Conservation (phyloP, 2,329 filamentous ascomycete species). For the Geosmithia morbida region DNA sequence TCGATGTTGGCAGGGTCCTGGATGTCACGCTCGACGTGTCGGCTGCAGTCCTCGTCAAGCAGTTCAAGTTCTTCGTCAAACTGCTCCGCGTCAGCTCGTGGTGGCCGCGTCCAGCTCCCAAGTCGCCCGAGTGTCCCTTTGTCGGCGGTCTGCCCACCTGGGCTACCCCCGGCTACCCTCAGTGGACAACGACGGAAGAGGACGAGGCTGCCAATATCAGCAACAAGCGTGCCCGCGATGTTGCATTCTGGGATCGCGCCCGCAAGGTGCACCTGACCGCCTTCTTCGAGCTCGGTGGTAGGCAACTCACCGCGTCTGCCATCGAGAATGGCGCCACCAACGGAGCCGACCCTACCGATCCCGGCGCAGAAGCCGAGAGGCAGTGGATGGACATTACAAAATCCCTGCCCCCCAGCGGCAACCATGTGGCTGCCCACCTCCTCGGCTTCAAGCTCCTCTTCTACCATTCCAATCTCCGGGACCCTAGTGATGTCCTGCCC, state of each 20-base stretch:
- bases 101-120: conserved; percentile 63
- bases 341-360: conserved; percentile 21
- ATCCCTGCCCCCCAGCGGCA: conserved; percentile 72
- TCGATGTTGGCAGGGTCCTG: conserved; percentile 87
- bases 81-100: conserved; percentile 84
- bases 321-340: conserved; percentile 14
- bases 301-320: conserved; percentile 36
- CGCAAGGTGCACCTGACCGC: conserved; percentile 62
- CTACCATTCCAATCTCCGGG: conserved; percentile 69
- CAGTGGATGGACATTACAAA: conserved; percentile 72
- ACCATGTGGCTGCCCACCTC: conserved; percentile 82
- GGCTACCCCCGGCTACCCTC: conserved; percentile 60
- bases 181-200: conserved; percentile 51
- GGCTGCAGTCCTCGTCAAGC: conserved; percentile 82
- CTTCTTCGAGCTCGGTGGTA: conserved; percentile 78
- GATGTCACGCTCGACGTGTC: conserved; percentile 94
- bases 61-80: conserved; percentile 89
- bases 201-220: conserved; percentile 45
- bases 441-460: conserved; percentile 95
- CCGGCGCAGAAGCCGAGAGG: conserved; percentile 40
- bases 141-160: conserved; percentile 64
- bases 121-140: conserved; percentile 27
- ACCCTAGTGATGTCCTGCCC: conserved; percentile 63
- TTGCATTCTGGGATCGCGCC: conserved; percentile 69
- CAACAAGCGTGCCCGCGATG: conserved; percentile 52